These are phyloP conservation scores for Backusella sp. DNA, from an alignment of 192 early-diverging fungal species.

Conservation along the genomic window DNA sequence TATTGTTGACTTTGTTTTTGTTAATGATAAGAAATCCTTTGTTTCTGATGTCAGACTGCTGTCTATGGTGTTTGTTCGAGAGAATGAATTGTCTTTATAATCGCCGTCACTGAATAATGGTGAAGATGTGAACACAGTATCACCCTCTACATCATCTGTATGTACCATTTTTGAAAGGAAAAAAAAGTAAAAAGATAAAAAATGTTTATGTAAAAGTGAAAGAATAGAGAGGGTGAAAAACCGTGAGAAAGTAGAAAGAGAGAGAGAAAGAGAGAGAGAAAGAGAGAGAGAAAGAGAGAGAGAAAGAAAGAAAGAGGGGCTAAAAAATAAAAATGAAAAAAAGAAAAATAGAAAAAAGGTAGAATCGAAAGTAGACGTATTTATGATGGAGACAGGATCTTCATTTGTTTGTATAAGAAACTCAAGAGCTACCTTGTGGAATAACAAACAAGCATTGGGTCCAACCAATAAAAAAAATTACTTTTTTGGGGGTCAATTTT, in stretches of 20 bases:
- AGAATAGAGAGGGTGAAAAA: background rate
- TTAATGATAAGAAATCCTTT: constrained; percentile 2
- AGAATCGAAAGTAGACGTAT: background rate
- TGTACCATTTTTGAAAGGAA: background rate
- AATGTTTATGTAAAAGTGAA: background rate
- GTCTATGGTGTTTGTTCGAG: background rate
- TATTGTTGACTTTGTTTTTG: background rate
- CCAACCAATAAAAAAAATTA: background rate
- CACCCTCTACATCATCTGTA: background rate
- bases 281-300: background rate
- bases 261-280: background rate
- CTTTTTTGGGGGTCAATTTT: background rate
- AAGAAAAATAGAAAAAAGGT: background rate
- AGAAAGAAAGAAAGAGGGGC: background rate
- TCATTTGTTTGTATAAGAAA: background rate
- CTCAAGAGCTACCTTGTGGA: background rate
- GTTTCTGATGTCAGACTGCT: background rate
- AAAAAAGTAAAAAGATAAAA: background rate
- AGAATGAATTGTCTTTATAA: background rate
- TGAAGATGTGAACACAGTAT: background rate
- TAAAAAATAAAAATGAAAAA: background rate
- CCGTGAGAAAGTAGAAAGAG: background rate
- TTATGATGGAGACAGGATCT: background rate
- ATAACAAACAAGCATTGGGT: background rate
- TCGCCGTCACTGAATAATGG: background rate